Conservation (phyloP, 371 early-diverging fungal genomes). For the Massospora cicadina region DNA sequence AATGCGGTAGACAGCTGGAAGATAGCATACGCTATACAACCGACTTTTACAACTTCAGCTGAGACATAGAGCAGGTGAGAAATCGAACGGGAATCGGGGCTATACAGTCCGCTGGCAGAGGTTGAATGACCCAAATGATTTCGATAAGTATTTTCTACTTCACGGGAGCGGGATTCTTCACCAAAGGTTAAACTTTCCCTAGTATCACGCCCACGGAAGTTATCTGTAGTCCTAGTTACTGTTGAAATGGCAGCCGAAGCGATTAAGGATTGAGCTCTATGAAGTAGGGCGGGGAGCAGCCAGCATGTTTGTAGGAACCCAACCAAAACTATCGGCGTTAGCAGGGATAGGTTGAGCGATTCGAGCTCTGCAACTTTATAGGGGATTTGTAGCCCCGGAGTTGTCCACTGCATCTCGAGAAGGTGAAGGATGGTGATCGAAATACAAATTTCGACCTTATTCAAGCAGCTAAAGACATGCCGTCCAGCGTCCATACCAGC, state of each 20-base stretch:
- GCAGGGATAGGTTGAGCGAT: background rate
- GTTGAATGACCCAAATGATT: background rate
- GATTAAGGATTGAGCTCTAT: background rate
- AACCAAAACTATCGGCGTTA: constrained; percentile 9
- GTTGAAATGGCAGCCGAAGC: background rate
- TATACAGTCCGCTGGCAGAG: background rate
- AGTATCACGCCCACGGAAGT: background rate
- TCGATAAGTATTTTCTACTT: background rate
- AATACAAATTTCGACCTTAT: constrained; percentile 8
- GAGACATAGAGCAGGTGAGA: background rate
- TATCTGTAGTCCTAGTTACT: background rate
- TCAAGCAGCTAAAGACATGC: constrained; percentile 3
- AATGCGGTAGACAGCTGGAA: background rate
- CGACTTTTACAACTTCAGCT: constrained; percentile 5
- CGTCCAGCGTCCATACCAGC: constrained; percentile 5
- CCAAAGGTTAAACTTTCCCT: background rate
- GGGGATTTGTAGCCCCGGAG: background rate
- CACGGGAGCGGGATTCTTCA: background rate
- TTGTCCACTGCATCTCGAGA: constrained; percentile 11
- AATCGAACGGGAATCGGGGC: background rate
- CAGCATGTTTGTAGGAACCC: constrained; percentile 11
- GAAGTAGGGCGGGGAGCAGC: constrained; percentile 9
- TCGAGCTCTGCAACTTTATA: constrained; percentile 3
- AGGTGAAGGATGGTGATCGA: constrained; percentile 1
- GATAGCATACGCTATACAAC: constrained; percentile 4